A percentile compares a stretch with the other conserved stretches of the same genome.
Conservation (phyloP, 2,329 filamentous ascomycete genomes). For the Fusarium scirpi region DNA sequence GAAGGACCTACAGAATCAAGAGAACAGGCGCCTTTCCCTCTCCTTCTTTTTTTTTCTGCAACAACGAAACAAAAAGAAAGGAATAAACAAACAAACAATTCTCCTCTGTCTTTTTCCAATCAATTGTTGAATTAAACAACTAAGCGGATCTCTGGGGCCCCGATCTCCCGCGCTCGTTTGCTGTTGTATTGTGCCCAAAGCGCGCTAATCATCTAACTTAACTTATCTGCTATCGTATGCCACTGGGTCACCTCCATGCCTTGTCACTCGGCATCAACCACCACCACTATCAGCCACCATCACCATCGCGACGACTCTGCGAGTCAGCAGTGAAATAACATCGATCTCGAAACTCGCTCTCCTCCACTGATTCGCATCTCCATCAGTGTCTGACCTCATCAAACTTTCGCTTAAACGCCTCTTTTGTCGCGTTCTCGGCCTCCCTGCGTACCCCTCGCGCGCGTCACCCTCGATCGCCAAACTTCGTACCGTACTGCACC, state of each 20-base stretch:
- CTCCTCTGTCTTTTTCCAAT: slow-evolving; percentile 16
- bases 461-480: slow-evolving; percentile 42
- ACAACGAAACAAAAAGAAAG: not conserved
- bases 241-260: slow-evolving; percentile 31
- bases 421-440: slow-evolving; percentile 40
- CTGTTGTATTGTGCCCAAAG: slow-evolving; percentile 19
- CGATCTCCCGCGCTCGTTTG: slow-evolving; percentile 38
- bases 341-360: slow-evolving; percentile 1
- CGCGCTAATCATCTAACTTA: slow-evolving; percentile 29
- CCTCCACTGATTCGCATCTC: slow-evolving; percentile 13
- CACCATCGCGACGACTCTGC: slow-evolving; percentile 34
- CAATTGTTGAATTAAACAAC: slow-evolving; percentile 21
- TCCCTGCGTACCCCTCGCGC: slow-evolving; percentile 38
- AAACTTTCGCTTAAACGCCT: not conserved
- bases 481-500: slow-evolving; percentile 24
- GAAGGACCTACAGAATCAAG: not conserved
- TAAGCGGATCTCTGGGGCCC: slow-evolving; percentile 41
- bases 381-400: slow-evolving; percentile 6
- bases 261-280: slow-evolving; percentile 35
- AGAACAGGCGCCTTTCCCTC: not conserved
- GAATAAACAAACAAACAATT: not conserved
- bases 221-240: slow-evolving; percentile 31
- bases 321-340: slow-evolving; percentile 20
- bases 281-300: slow-evolving; percentile 29
- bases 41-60: not conserved